phyloP scores from a whole-genome alignment of 768 basidiomycete genomes.

The Clavaria fumosa region DNA sequence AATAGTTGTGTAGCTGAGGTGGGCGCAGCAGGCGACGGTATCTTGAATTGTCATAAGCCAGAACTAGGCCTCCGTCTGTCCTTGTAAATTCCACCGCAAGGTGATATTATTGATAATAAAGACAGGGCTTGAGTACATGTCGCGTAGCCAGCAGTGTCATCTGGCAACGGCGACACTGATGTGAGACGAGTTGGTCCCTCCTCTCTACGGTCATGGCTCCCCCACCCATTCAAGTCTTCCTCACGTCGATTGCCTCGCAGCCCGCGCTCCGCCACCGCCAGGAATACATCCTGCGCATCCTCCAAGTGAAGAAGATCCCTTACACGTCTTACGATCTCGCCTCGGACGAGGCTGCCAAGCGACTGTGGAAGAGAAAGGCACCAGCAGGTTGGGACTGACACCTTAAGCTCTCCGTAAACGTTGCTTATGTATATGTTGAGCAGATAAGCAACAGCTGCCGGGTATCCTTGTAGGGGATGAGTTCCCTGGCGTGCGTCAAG shows the following conservation, averaged over 20 bases:
- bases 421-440: slow-evolving; percentile 1
- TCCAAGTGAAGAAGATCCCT: slow-evolving; percentile 76
- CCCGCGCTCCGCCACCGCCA: slow-evolving; percentile 64
- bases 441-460: slow-evolving; percentile 75
- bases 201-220: slow-evolving; percentile 48
- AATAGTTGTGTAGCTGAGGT: not conserved
- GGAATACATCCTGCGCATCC: slow-evolving; percentile 69
- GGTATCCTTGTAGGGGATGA: slow-evolving; percentile 67
- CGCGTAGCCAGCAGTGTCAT: too few relatives aligned
- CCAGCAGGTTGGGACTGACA: slow-evolving; percentile 34
- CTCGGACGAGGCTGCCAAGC: slow-evolving; percentile 68
- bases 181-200: too few relatives aligned
- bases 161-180: too few relatives aligned
- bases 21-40: too few relatives aligned
- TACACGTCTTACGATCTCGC: slow-evolving; percentile 77
- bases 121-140: too few relatives aligned
- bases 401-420: not conserved
- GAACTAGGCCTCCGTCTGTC: too few relatives aligned
- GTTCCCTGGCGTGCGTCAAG: slow-evolving; percentile 54
- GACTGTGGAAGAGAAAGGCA: slow-evolving; percentile 68
- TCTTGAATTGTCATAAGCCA: too few relatives aligned
- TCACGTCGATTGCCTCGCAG: slow-evolving; percentile 82
- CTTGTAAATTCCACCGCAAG: too few relatives aligned
- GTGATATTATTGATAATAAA: too few relatives aligned
- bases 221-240: slow-evolving; percentile 71